Evolutionary conservation across 208 protist genomes (phyloP), one percentile per base, ranked within the genome.

Genomic region (Novymonas esmeraldas): DNA sequence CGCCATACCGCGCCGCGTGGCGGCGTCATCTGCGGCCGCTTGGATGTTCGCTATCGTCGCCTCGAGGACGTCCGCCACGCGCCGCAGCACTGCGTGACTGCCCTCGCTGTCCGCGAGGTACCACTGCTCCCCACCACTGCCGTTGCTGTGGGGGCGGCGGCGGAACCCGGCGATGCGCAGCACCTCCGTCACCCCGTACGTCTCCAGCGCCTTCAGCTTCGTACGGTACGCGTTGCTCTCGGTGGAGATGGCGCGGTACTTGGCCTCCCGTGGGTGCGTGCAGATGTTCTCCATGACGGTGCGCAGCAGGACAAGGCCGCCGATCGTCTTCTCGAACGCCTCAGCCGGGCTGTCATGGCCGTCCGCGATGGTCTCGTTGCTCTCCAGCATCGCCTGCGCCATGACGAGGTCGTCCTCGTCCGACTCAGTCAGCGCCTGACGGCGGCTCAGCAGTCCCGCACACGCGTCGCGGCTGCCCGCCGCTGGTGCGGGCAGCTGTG

Each of bases 391-490:
- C 6, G 69, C 78, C 59, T 61, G 61, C 16, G 73, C 76, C 44
- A 92, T 42, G 36, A 81, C 66, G 34, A 92, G 39, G 22, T 90
- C 76, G 34, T 90, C 90, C 61, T 93, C 78, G 20, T 95, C 87
- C 0, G 74, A 65, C 26, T 81, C 76, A 1, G 78, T 84, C 10
- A 95, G 55, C 0, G n/a, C 24, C 13, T 49, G 52, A 31, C 62
- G 74, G 2, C 34, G 57, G 38, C 64, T 82, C 11, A 85, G 44
- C 4, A 91, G 56, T 0, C 79, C 76, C 3, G 42, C 46, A 55
- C 73, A 76, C n/a, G 1, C 28, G 13, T 76, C 70, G 33, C 26
- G 1, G 38, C 3, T 24, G 51, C 49, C 16, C 0, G 59, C 13
- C 1, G 34, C n/a, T n/a, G 31, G 39, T 9, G 59, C 50, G 5